phyloP scores from a whole-genome alignment of 1,139 yeast genomes.

The Kodamaea sp. region DNA sequence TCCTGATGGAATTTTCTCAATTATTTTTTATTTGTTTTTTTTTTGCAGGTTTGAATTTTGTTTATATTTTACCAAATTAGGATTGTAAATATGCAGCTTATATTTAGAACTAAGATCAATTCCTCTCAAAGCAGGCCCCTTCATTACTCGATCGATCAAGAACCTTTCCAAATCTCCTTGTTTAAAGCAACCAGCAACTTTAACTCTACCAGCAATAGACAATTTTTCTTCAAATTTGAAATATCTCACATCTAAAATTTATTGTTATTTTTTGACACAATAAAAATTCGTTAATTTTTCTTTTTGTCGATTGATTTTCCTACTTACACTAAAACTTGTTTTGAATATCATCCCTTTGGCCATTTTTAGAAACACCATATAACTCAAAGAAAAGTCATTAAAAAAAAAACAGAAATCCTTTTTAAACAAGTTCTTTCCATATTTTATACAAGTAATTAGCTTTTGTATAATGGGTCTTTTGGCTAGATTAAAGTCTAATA shows the following conservation, averaged over 20 bases:
- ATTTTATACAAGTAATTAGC: background rate
- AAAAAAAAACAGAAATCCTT: background rate
- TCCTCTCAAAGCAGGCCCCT: too few species aligned
- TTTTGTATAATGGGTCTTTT: slow-evolving; percentile 18
- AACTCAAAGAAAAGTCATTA: background rate
- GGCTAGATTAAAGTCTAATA: slow-evolving; percentile 17
- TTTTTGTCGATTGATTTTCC: background rate
- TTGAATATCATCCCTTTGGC: slow-evolving; percentile 9
- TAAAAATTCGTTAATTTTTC: background rate
- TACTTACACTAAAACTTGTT: background rate
- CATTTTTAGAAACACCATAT: slow-evolving; percentile 8
- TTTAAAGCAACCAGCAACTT: too few species aligned
- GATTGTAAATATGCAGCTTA: too few species aligned
- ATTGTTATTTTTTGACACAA: background rate
- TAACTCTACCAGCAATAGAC: too few species aligned
- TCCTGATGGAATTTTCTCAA: too few species aligned
- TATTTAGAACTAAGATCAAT: too few species aligned
- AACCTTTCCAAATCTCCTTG: too few species aligned
- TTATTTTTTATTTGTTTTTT: too few species aligned
- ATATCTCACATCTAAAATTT: background rate
- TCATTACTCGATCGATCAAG: too few species aligned
- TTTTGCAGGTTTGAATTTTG: too few species aligned
- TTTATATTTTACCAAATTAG: too few species aligned
- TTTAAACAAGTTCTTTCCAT: background rate
- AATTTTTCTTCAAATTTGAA: background rate